Base-by-base conservation (phyloP, 2,329 filamentous ascomycete species). In the Arthrocladium fulminans region DNA sequence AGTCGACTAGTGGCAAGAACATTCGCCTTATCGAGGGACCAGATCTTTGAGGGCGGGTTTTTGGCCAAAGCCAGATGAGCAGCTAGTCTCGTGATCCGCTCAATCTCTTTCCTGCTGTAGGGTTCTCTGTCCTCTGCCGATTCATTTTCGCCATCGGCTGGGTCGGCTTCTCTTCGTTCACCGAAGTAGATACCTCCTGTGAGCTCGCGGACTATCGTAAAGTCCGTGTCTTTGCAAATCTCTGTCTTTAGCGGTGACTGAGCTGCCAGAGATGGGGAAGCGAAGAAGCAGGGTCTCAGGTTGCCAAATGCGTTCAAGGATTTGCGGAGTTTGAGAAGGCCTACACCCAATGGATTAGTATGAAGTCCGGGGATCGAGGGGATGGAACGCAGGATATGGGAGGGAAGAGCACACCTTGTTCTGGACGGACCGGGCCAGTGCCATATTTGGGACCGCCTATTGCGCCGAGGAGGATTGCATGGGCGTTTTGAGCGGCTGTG, bases 391-490 rank as follows among this genome's bases (percentile, higher is more conserved):
- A 20, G 8, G 17, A 17, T 8, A 38, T 17, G 35, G 8, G 8
- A 9, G 20, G 37, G 23, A 5, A 5, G 3, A 19, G 13, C 20
- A 19, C 12, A 40, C 37, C 90, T 71, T 96, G 87, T 67, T 97
- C 90, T 1, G 90, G 90, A 38, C 89, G 86, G 54, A 96, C 84
- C 50, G 81, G 71, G 57, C 86, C 87, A 25, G 88, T 92, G 53
- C 89, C 89, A 88, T 89, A 97, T 87, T 96, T 80, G 29, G 92
- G 90, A n/a, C 90, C 90, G 59, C 90, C 90, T 62, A 97, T 94
- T 59, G 90, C 88, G 58, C 89, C 90, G 47, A 97, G 81, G 51
- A 97, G 81, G 51, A 97, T 84, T 32, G 89, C 90, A 67, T 95
- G 85, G 55, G 89, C 88, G 45, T 77, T 73, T 68, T 94, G 89